Conservation (phyloP, 371 early-diverging fungal species). For the Rhizomucor pusillus region DNA sequence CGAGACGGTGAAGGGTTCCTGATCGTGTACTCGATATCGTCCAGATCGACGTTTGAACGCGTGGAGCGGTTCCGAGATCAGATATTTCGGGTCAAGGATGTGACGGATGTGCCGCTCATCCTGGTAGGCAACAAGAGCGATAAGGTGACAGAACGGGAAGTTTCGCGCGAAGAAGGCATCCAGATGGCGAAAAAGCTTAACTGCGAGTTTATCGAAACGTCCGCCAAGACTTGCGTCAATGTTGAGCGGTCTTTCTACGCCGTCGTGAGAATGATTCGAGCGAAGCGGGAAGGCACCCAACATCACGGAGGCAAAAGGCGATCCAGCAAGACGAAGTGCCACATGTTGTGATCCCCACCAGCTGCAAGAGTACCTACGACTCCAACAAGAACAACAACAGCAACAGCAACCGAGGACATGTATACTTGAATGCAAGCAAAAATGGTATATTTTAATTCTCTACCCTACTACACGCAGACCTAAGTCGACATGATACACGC, state of each 20-base stretch:
- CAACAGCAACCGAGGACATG: no score
- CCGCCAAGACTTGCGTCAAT: slow-evolving; percentile 77
- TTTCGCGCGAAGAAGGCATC: slow-evolving; percentile 60
- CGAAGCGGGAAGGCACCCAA: slow-evolving; percentile 13
- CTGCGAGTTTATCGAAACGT: slow-evolving; percentile 74
- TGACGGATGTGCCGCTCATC: slow-evolving; percentile 78
- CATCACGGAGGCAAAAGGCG: no score
- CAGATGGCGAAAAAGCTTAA: slow-evolving; percentile 14
- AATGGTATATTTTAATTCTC: no score
- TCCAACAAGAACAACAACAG: no score
- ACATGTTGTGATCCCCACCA: no score
- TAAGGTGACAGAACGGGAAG: slow-evolving; percentile 72
- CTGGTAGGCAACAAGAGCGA: slow-evolving; percentile 93
- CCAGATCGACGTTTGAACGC: slow-evolving; percentile 79
- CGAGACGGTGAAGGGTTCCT: slow-evolving; percentile 90
- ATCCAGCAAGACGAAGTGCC: no score
- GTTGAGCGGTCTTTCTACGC: slow-evolving; percentile 65
- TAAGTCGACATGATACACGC: no score
- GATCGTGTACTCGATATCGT: slow-evolving; percentile 83
- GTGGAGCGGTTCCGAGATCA: slow-evolving; percentile 78
- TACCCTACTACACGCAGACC: no score
- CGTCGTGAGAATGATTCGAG: slow-evolving; percentile 53
- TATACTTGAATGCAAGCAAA: no score
- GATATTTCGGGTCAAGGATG: slow-evolving; percentile 81
- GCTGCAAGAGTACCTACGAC: no score